Percentiles rank a stretch among this genome's conserved stretches.
These are phyloP conservation scores for Wickerhamomyces sp. DNA, from an alignment of 1,139 yeast genomes.

Conservation along the genomic window DNA sequence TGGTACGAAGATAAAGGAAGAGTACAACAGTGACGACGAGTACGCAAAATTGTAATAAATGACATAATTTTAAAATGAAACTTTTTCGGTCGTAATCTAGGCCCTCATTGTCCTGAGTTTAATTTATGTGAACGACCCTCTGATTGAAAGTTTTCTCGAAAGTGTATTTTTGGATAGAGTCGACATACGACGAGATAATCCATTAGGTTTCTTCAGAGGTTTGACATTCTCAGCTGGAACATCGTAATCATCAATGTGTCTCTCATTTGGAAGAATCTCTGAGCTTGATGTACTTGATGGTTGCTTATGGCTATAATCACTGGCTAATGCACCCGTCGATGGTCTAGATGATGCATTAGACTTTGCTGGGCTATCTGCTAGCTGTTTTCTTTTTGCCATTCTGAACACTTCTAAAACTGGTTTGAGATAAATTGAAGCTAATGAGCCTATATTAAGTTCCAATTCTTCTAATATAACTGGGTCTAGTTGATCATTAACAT, in stretches of 20 bases:
- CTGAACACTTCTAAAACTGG: slow-evolving; percentile 81
- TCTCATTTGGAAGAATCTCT: slow-evolving; percentile 12
- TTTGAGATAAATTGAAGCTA: slow-evolving; percentile 80
- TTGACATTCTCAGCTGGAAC: slow-evolving; percentile 33
- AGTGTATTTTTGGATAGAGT: slow-evolving; percentile 25
- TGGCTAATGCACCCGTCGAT: slow-evolving; percentile 3
- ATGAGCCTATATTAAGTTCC: slow-evolving; percentile 74
- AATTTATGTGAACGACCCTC: slow-evolving; percentile 6
- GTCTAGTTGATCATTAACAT: slow-evolving; percentile 69
- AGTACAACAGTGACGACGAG: slow-evolving; percentile 8
- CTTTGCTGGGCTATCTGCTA: slow-evolving; percentile 60
- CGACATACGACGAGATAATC: slow-evolving; percentile 23
- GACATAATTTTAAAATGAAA: not conserved
- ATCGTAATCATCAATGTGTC: slow-evolving; percentile 32
- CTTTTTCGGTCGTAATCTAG: not conserved
- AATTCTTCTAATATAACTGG: slow-evolving; percentile 71
- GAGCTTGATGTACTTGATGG: slow-evolving; percentile 12
- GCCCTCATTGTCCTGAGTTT: too few relatives aligned
- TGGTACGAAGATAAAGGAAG: slow-evolving; percentile 1
- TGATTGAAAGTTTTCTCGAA: slow-evolving; percentile 29
- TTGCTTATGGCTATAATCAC: not conserved
- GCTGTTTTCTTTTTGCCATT: slow-evolving; percentile 47
- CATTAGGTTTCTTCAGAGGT: slow-evolving; percentile 28
- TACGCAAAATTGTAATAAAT: slow-evolving; percentile 1
- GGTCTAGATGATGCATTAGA: slow-evolving; percentile 12